These are phyloP conservation scores for Naganishia antarctica DNA, from an alignment of 768 basidiomycete species.

Conservation along the genomic window DNA sequence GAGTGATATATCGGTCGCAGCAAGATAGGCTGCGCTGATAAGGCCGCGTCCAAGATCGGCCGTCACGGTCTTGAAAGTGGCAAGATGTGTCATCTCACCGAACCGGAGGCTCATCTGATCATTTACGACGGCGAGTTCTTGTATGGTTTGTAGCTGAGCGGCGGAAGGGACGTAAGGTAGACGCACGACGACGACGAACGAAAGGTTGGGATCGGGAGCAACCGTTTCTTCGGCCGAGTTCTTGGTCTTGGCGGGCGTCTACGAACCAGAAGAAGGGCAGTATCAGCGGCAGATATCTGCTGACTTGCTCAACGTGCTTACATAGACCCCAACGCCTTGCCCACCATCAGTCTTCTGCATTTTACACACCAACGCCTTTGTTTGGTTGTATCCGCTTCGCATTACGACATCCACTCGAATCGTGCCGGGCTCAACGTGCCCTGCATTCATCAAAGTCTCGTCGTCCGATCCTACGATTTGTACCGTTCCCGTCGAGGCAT, in stretches of 20 bases:
- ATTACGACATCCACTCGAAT: slow-evolving; percentile 44
- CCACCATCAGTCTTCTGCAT: slow-evolving; percentile 32
- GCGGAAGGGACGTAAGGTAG: slow-evolving; percentile 17
- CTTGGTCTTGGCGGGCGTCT: slow-evolving; percentile 15
- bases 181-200: slow-evolving; percentile 29
- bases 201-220: slow-evolving; percentile 27
- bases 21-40: slow-evolving; percentile 35
- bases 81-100: slow-evolving; percentile 36
- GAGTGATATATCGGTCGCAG: slow-evolving; percentile 34
- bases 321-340: slow-evolving; percentile 43
- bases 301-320: slow-evolving; percentile 31
- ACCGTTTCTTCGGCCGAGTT: slow-evolving; percentile 21
- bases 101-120: slow-evolving; percentile 40
- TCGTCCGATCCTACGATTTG: slow-evolving; percentile 40
- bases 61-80: slow-evolving; percentile 33
- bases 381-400: slow-evolving; percentile 32
- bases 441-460: slow-evolving; percentile 17
- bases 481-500: slow-evolving; percentile 38
- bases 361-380: slow-evolving; percentile 41
- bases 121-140: slow-evolving; percentile 24
- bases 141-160: not conserved
- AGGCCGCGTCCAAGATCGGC: slow-evolving; percentile 35
- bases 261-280: not conserved
- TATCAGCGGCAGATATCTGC: not conserved
- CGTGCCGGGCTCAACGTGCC: slow-evolving; percentile 32